Percentiles rank a stretch among this genome's conserved stretches.
Conservation (phyloP, 768 basidiomycete species). For the Tephrocybe rancida region DNA sequence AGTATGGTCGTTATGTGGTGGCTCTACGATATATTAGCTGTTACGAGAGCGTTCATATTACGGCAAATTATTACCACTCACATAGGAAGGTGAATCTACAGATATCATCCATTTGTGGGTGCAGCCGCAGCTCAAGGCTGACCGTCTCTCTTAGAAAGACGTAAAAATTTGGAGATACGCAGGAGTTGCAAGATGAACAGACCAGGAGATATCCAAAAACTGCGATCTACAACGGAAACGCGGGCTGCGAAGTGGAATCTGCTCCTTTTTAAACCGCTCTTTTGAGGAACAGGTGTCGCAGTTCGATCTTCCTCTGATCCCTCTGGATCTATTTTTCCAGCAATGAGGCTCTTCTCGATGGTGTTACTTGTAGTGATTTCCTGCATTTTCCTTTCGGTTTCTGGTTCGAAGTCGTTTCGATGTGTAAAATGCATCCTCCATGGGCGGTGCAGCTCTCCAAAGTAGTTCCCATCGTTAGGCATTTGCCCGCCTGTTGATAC, state of each 20-base stretch:
- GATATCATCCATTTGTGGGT: slow-evolving; percentile 61
- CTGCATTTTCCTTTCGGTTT: not conserved
- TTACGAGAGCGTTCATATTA: slow-evolving; percentile 7
- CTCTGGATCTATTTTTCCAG: not conserved
- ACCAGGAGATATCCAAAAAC: slow-evolving; percentile 49
- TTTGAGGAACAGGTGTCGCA: not conserved
- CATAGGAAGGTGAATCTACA: slow-evolving; percentile 55
- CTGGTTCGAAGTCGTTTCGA: slow-evolving; percentile 15
- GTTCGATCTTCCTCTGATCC: not conserved
- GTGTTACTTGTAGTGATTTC: not conserved
- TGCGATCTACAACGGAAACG: slow-evolving; percentile 49
- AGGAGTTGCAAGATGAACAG: slow-evolving; percentile 1
- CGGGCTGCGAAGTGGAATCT: slow-evolving; percentile 54
- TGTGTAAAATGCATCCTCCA: slow-evolving; percentile 19
- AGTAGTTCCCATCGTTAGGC: not conserved
- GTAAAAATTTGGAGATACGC: not conserved
- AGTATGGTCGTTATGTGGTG: slow-evolving; percentile 50
- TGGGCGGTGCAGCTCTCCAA: not conserved
- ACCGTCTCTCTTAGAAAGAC: slow-evolving; percentile 29
- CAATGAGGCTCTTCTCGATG: not conserved
- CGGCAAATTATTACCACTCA: slow-evolving; percentile 20
- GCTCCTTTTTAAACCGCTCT: slow-evolving; percentile 21
- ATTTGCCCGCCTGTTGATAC: not conserved
- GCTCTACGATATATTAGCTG: slow-evolving; percentile 26
- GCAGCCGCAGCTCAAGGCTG: slow-evolving; percentile 23